Conservation (phyloP, 1,284 basidiomycete genomes). For the Marasmius tenuissimus region DNA sequence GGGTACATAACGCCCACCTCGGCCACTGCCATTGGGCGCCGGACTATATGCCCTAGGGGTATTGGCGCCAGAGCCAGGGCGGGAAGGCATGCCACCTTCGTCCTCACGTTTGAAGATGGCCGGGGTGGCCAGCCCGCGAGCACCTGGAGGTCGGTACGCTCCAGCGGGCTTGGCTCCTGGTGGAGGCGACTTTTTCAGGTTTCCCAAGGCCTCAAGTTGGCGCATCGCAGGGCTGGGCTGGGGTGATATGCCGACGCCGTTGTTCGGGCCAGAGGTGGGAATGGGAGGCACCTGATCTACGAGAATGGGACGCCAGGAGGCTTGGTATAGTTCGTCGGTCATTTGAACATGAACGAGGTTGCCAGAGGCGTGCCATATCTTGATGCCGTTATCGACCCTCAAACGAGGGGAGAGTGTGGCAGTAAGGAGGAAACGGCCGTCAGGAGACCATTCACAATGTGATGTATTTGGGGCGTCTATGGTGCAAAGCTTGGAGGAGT, state of each 20-base stretch:
- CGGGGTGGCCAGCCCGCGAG: constrained; percentile 84
- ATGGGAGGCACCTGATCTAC: constrained; percentile 71
- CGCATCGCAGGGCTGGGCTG: constrained; percentile 53
- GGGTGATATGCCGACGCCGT: constrained; percentile 74
- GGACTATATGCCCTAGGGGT: constrained; percentile 66
- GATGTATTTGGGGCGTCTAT: constrained; percentile 95
- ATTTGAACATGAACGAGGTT: constrained; percentile 78
- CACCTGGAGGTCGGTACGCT: constrained; percentile 89
- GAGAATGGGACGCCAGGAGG: constrained; percentile 78
- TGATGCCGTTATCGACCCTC: constrained; percentile 96
- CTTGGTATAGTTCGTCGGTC: constrained; percentile 87
- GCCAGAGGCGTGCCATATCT: constrained; percentile 93
- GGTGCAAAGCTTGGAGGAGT: constrained; percentile 71
- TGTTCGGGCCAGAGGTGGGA: constrained; percentile 37
- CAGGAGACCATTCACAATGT: constrained; percentile 94
- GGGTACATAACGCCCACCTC: constrained; percentile 52
- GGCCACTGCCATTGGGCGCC: constrained; percentile 39
- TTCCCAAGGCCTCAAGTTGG: constrained; percentile 32
- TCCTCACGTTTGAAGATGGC: constrained; percentile 88
- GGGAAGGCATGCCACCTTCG: constrained; percentile 63
- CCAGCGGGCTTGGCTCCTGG: constrained; percentile 54
- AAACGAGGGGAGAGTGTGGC: constrained; percentile 93
- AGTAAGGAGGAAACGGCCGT: constrained; percentile 90
- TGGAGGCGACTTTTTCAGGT: constrained; percentile 42
- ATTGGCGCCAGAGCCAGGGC: constrained; percentile 49